These are phyloP conservation scores for Thuja plicata DNA, from an alignment of 83 land plant genomes.

Conservation along the genomic window DNA sequence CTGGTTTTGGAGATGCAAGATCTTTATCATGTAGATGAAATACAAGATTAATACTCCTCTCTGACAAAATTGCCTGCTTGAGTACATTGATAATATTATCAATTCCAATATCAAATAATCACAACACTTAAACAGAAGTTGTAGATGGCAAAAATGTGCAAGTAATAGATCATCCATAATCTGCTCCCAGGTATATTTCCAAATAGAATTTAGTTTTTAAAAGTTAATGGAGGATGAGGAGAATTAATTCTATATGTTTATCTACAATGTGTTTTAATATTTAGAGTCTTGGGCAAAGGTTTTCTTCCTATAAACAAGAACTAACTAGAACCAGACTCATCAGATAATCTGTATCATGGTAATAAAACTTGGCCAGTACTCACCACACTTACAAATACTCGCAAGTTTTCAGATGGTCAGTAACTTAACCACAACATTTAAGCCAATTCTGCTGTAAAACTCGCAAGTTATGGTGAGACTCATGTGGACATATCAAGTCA, in stretches of 20 bases:
- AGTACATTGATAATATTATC: not conserved
- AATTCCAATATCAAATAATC: not conserved
- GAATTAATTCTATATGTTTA: not conserved
- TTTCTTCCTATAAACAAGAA: not conserved
- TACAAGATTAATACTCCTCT: conserved; percentile 11
- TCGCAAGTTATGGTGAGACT: too few relatives aligned
- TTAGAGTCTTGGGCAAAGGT: not conserved
- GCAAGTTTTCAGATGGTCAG: too few relatives aligned
- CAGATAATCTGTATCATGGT: not conserved
- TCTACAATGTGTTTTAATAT: not conserved
- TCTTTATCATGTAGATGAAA: not conserved
- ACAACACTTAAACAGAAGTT: not conserved
- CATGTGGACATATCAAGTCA: too few relatives aligned
- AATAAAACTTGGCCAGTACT: not conserved
- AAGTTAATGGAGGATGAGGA: not conserved
- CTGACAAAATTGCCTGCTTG: conserved; percentile 10
- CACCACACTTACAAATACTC: not conserved
- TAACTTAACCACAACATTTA: too few relatives aligned
- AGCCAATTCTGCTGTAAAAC: too few relatives aligned
- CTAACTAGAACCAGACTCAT: not conserved
- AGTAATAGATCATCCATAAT: not conserved
- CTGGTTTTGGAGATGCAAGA: not conserved
- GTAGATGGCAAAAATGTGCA: not conserved
- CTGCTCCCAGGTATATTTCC: not conserved
- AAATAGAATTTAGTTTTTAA: not conserved